A percentile compares a stretch with the other conserved stretches of the same genome.
Evolutionary conservation across 495 filamentous ascomycete species (phyloP).

Genomic region (Paragyromitra xinjiangensis): DNA sequence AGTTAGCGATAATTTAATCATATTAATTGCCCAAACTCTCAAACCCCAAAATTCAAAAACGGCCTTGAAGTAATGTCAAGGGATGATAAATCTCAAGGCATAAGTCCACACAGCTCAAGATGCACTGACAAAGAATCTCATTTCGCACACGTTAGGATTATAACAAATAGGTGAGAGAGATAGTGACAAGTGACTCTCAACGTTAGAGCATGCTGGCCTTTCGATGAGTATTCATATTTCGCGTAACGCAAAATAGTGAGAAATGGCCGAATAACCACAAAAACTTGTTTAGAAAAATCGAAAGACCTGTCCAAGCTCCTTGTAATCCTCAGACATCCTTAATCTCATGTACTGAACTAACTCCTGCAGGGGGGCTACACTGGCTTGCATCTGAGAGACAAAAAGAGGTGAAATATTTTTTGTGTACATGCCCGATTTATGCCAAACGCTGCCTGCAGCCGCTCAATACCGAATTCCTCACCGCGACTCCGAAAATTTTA

Average conservation of each 20-base stretch:
- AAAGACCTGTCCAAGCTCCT: neutral
- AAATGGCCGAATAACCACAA: neutral
- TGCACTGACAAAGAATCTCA: neutral
- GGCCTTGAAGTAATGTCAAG: neutral
- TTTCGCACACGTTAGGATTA: neutral
- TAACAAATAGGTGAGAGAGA: neutral
- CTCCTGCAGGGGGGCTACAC: neutral
- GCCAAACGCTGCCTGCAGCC: neutral
- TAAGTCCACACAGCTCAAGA: neutral
- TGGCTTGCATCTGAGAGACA: neutral
- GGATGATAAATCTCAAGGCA: neutral
- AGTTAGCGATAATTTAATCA: neutral
- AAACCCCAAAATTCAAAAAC: neutral
- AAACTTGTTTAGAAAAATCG: no score
- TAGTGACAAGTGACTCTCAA: neutral
- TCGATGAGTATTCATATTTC: neutral
- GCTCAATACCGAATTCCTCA: neutral
- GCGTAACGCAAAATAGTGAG: neutral
- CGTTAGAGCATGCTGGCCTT: neutral
- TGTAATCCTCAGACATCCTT: neutral
- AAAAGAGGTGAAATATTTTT: neutral
- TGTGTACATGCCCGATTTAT: neutral
- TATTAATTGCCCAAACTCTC: neutral
- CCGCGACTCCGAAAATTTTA: neutral
- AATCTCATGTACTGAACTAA: neutral